Conservation (phyloP, 495 filamentous ascomycete species). For the Venustampulla echinocandica region DNA sequence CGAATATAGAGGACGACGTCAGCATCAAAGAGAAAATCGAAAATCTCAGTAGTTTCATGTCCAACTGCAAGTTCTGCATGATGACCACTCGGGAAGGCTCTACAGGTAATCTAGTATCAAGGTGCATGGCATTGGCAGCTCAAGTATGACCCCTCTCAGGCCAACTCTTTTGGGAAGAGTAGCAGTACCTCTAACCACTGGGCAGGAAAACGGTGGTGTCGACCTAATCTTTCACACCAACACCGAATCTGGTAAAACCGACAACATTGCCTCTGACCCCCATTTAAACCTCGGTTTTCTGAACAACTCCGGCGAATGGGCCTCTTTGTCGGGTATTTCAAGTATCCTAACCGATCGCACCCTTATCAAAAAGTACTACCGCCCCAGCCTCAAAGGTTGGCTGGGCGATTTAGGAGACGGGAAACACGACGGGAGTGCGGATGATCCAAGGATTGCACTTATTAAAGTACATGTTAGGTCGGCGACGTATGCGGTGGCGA, state of each 20-base stretch:
- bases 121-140: constrained; percentile 87
- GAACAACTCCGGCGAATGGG: constrained; percentile 61
- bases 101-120: constrained; percentile 55
- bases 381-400: constrained; percentile 70
- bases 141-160: constrained; percentile 44
- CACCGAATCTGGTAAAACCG: constrained; percentile 84
- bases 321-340: constrained; percentile 69
- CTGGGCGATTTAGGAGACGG: constrained; percentile 86
- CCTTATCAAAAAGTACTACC: constrained; percentile 69
- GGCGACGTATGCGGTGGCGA: constrained; percentile 51
- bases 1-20: constrained; percentile 58
- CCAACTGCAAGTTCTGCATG: constrained; percentile 68
- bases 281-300: constrained; percentile 85
- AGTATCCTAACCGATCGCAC: constrained; percentile 58
- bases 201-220: constrained; percentile 69
- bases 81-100: constrained; percentile 55
- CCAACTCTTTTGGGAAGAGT: no score
- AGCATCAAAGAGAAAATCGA: constrained; percentile 70
- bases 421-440: constrained; percentile 69
- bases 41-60: constrained; percentile 60
- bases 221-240: constrained; percentile 93
- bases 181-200: no score
- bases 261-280: constrained; percentile 66
- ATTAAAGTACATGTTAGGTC: constrained; percentile 57
- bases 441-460: constrained; percentile 71